phyloP scores from a whole-genome alignment of 164 flowering plant species.

The Chimonanthus praecox region DNA sequence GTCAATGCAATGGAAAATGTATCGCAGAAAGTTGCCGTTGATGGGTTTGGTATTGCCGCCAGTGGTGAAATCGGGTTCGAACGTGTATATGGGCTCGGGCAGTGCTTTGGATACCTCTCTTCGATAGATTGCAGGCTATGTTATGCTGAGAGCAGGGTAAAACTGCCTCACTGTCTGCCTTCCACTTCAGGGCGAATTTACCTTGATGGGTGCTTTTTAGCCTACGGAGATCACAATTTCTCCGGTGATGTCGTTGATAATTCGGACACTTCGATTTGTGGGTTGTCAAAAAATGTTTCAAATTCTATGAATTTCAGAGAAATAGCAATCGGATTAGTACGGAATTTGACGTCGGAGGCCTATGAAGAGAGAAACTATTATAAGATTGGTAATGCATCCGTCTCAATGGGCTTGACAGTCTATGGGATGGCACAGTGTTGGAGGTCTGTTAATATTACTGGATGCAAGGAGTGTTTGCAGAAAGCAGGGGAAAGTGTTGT shows the following conservation, averaged over 20 bases:
- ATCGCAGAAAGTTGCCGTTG: background rate
- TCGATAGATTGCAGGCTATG: conserved; percentile 8
- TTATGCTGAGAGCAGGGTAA: conserved; percentile 6
- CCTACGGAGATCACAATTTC: conserved; percentile 6
- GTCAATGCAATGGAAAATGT: conserved; percentile 15
- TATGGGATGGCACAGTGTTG: conserved; percentile 17
- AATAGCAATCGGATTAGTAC: conserved; percentile 5
- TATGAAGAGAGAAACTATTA: background rate
- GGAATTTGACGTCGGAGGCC: conserved; percentile 7
- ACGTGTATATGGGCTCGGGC: conserved; percentile 11
- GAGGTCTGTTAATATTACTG: conserved; percentile 9
- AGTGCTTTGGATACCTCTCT: conserved; percentile 6
- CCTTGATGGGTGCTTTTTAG: conserved; percentile 16
- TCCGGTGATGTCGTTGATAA: background rate
- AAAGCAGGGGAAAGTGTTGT: conserved; percentile 5
- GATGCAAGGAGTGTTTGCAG: conserved; percentile 10
- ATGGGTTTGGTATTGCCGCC: conserved; percentile 10
- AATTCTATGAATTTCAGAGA: background rate
- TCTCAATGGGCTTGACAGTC: background rate
- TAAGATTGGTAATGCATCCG: background rate
- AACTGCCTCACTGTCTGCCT: conserved; percentile 14
- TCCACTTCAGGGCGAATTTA: conserved; percentile 1
- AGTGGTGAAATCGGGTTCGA: background rate
- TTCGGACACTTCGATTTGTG: conserved; percentile 7
- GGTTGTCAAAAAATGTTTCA: conserved; percentile 2